Base-by-base conservation (phyloP, 2,329 filamentous ascomycete genomes). In the Claviceps sp. region DNA sequence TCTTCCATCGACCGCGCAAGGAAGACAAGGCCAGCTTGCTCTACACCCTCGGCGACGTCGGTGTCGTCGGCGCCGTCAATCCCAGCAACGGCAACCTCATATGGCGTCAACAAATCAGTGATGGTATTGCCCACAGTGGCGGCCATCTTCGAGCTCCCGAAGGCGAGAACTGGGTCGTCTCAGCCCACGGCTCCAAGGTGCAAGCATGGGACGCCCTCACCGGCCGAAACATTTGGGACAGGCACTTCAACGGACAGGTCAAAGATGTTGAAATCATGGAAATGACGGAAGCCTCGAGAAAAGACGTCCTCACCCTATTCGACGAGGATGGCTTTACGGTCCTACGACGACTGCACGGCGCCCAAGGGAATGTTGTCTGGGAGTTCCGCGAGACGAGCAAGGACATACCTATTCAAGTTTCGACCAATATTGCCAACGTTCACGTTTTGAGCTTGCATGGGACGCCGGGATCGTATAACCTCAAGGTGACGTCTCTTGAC, bases 1-100 rank as follows among this genome's bases (percentile, higher is more conserved):
- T 97, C 77, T 97, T 97, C 79, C 88, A 96, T 71, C 85, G 83
- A 59, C 91, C 93, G 40, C 78, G 85, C 61, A 77, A 80, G 56
- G 80, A 83, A 59, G 90, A 91, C 56, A 88, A 87, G 67, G 90
- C 90, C 38, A 91, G 87, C 50, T 76, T 98, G 39, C 77, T 98
- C 50, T 98, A 96, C 67, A 94, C 93, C 0, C 72, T 97, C 45
- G 94, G 88, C 57, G 87, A 96, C 53, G 77, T 89, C 47, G 81
- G 83, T 39, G 79, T 96, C 2, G 69, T 98, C 17, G 93, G 88
- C 47, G 91, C 91, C 1, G 77, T 97, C 46, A 94, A 96, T 60
- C 93, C 93, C 1, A 85, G 83, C 63, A 90, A 85, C 62, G 91
- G 93, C 17, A 76, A 79, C 2, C 64, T 96, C 16, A 78, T 96